These are phyloP conservation scores for Plectranthus barbatus DNA, from an alignment of 257 asterid species.

Conservation along the genomic window DNA sequence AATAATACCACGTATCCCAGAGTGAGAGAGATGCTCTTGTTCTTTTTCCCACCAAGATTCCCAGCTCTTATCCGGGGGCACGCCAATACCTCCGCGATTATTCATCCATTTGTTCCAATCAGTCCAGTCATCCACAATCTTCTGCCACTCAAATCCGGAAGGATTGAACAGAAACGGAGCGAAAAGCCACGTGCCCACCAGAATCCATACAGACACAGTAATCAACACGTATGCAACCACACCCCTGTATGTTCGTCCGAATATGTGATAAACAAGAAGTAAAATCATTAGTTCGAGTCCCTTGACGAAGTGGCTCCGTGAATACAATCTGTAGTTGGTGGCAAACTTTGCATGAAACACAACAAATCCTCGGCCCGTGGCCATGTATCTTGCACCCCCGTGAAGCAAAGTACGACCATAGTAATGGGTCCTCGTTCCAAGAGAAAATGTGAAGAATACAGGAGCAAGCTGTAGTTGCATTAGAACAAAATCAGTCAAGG, in stretches of 20 bases:
- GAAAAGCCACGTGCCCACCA: conserved; percentile 92
- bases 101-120: conserved; percentile 94
- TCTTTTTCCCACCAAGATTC: conserved; percentile 99
- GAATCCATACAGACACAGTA: conserved; percentile 78
- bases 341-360: conserved; percentile 93
- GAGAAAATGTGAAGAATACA: conserved; percentile 84
- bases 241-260: conserved; percentile 59
- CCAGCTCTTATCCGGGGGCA: conserved; percentile 86
- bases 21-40: conserved; percentile 61
- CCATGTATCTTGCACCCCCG: conserved; percentile 88
- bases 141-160: conserved; percentile 96
- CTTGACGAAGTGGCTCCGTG: conserved; percentile 87
- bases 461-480: conserved; percentile 95
- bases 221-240: conserved; percentile 62
- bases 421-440: conserved; percentile 88
- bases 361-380: conserved; percentile 93
- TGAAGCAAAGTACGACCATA: conserved; percentile 88
- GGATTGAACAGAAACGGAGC: conserved; percentile 94
- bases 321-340: conserved; percentile 74
- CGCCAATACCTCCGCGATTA: conserved; percentile 90
- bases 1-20: conserved; percentile 67
- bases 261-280: conserved; percentile 84
- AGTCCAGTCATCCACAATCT: conserved; percentile 83
- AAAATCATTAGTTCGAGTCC: conserved; percentile 83
- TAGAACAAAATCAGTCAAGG: conserved; percentile 74